Evolutionary conservation across 2,329 filamentous ascomycete species (phyloP).

Genomic region (Fusarium humuli): DNA sequence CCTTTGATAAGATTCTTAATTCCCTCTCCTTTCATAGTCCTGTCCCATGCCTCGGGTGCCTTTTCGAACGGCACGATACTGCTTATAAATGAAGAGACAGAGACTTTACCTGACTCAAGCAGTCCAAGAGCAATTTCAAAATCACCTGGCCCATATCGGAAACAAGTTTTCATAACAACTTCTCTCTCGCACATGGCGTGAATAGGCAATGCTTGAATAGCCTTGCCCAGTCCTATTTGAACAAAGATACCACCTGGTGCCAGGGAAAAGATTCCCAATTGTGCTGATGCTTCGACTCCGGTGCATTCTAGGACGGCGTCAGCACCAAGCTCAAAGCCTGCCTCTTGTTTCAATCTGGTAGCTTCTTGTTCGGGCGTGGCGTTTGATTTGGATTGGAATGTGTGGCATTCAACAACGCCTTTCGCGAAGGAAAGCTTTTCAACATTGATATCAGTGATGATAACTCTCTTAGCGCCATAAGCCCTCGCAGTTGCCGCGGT

Average conservation of each 20-base stretch:
- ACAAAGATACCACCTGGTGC: constrained; percentile 28
- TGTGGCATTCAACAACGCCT: constrained; percentile 15
- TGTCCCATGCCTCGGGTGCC: constrained; percentile 75
- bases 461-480: constrained; percentile 75
- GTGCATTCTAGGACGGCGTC: constrained; percentile 37
- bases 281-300: constrained; percentile 33
- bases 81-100: constrained; percentile 83
- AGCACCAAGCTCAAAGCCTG: constrained; percentile 79
- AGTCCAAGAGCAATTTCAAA: constrained; percentile 86
- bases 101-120: constrained; percentile 75
- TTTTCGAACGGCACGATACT: constrained; percentile 79
- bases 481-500: constrained; percentile 86
- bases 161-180: constrained; percentile 84
- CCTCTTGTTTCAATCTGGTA: constrained; percentile 2
- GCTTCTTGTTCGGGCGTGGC: constrained; percentile 26
- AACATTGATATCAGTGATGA: constrained; percentile 36
- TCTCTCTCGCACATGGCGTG: constrained; percentile 90
- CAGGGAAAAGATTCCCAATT: constrained; percentile 18
- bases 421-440: constrained; percentile 38
- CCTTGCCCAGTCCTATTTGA: constrained; percentile 35
- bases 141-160: constrained; percentile 88
- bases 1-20: constrained; percentile 73
- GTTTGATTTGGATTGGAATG: background rate
- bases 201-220: constrained; percentile 59
- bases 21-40: constrained; percentile 85